phyloP scores from a whole-genome alignment of 2,329 filamentous ascomycete genomes.

The Penicillium sclerotigenum region DNA sequence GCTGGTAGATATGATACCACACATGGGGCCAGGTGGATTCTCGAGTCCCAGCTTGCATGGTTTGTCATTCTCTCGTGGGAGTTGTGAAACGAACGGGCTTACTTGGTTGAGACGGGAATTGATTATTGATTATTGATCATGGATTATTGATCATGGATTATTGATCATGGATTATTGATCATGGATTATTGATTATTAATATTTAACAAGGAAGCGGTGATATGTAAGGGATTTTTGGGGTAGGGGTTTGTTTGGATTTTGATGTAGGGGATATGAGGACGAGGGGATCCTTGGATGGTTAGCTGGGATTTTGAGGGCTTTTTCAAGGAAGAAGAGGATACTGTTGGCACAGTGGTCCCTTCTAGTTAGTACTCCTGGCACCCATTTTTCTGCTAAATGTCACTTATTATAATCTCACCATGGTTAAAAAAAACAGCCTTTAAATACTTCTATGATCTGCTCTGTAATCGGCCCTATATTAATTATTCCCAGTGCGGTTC shows the following conservation, averaged over 20 bases:
- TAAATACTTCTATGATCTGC: too few relatives aligned
- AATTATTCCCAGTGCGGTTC: too few relatives aligned
- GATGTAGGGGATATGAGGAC: not conserved
- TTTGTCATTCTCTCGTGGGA: not conserved
- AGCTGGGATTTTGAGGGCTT: not conserved
- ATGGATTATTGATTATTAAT: not conserved
- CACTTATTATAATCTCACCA: too few relatives aligned
- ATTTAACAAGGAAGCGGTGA: not conserved
- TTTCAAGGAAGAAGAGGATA: too few relatives aligned
- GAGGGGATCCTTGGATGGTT: not conserved
- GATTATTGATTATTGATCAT: too few relatives aligned
- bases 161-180: too few relatives aligned
- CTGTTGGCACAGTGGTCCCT: too few relatives aligned
- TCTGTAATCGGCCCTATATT: too few relatives aligned
- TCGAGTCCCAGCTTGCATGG: not conserved
- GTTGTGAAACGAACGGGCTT: constrained; percentile 9
- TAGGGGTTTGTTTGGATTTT: not conserved
- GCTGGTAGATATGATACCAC: constrained; percentile 1
- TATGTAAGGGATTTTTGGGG: not conserved
- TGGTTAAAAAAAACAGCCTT: too few relatives aligned
- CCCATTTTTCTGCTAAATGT: too few relatives aligned
- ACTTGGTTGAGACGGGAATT: constrained; percentile 1
- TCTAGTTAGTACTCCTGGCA: too few relatives aligned
- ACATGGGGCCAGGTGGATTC: not conserved
- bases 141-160: too few relatives aligned